A percentile compares a stretch with the other conserved stretches of the same genome.
phyloP scores from a whole-genome alignment of 1,139 yeast species.

The Scheffersomyces insectosa region DNA sequence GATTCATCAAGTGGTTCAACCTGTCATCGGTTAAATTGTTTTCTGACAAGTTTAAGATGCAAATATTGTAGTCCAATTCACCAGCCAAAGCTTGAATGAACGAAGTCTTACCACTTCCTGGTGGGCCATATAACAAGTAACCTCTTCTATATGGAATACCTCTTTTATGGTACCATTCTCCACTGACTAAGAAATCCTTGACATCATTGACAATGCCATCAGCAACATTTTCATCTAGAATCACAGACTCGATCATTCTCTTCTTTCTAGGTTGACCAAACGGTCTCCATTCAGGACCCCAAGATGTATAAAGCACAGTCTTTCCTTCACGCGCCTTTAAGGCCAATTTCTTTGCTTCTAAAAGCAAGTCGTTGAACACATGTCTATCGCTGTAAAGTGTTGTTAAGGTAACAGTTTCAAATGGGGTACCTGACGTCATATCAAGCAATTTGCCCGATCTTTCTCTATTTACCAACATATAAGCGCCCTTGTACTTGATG shows the following conservation, averaged over 20 bases:
- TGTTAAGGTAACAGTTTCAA: conserved; percentile 91
- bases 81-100: conserved; percentile 97
- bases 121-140: conserved; percentile 92
- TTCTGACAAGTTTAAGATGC: conserved; percentile 87
- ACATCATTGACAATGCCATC: conserved; percentile 71
- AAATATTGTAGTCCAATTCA: conserved; percentile 90
- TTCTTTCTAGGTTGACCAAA: conserved; percentile 95
- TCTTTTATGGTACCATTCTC: conserved; percentile 90
- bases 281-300: conserved; percentile 99
- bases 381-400: conserved; percentile 81
- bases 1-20: conserved; percentile 92
- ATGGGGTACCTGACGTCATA: conserved; percentile 89
- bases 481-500: conserved; percentile 82
- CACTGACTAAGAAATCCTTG: conserved; percentile 72
- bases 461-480: conserved; percentile 85
- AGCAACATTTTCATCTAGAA: conserved; percentile 74
- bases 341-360: conserved; percentile 85
- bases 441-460: conserved; percentile 88
- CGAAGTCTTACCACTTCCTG: conserved; percentile 96
- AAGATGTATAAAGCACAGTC: conserved; percentile 88
- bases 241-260: conserved; percentile 80
- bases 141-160: conserved; percentile 98
- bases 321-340: conserved; percentile 86
- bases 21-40: conserved; percentile 92
- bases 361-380: conserved; percentile 69